Percentiles rank a stretch among this genome's conserved stretches.
phyloP scores from a whole-genome alignment of 139 green algal genomes.

The Raphidocelis subcapitata region DNA sequence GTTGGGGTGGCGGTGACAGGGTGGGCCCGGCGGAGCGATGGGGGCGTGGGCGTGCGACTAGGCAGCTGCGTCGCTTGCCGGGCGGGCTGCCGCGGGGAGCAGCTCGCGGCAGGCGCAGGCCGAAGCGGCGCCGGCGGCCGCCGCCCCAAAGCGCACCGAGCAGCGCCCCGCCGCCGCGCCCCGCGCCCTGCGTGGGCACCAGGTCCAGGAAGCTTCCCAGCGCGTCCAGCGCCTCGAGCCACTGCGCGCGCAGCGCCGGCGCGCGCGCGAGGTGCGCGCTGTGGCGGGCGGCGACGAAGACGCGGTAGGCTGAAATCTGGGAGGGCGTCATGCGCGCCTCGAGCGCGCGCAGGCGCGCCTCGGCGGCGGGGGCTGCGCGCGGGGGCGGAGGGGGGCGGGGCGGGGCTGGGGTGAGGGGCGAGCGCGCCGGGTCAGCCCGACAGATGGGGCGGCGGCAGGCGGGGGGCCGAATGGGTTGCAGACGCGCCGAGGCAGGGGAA shows the following conservation, averaged over 20 bases:
- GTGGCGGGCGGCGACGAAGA: conserved; percentile 23
- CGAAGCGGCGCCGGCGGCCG: too few species aligned
- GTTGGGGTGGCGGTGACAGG: too few species aligned
- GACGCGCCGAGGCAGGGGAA: not conserved
- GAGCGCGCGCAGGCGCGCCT: not conserved
- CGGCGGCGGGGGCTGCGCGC: conserved; percentile 3
- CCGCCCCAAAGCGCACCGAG: too few species aligned
- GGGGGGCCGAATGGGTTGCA: not conserved
- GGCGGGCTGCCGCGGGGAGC: too few species aligned
- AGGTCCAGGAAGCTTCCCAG: conserved; percentile 31
- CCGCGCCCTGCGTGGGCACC: conserved; percentile 1
- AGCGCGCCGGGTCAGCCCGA: not conserved
- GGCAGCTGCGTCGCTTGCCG: too few species aligned
- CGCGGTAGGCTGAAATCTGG: conserved; percentile 20
- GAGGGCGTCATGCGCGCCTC: conserved; percentile 24
- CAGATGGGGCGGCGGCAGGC: not conserved
- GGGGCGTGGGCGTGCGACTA: too few species aligned
- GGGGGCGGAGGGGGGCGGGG: not conserved
- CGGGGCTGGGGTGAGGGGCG: not conserved
- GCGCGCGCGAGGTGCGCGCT: conserved; percentile 2
- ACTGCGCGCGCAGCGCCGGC: conserved; percentile 11
- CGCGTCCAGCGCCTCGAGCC: conserved; percentile 22
- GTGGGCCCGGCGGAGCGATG: too few species aligned
- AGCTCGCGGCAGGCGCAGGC: too few species aligned
- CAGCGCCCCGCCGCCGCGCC: too few species aligned